Evolutionary conservation across 2,329 filamentous ascomycete genomes (phyloP), one percentile per base, ranked within the genome.

Genomic region (Ascochyta lentis): DNA sequence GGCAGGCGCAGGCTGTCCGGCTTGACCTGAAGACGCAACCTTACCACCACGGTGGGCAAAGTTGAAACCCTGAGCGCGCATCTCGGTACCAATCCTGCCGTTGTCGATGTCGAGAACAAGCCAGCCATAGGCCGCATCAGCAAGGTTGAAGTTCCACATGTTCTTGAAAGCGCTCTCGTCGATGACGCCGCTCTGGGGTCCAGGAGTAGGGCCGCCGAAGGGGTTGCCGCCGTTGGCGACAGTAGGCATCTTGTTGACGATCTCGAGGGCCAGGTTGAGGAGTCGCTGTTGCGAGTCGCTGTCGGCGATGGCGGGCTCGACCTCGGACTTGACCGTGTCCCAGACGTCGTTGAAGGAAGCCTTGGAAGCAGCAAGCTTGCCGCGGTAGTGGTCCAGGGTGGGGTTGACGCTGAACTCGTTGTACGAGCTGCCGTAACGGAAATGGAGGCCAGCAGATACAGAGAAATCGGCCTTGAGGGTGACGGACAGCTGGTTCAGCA

Each of bases 71-170:
- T 99, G 95, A 22, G 95, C 95, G 61, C 92, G 88, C 95, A 99
- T 99, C 79, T 99, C 95, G 0, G 95, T 99, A 42, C 93, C 95
- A 66, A 99, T 98, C 39, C 95, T 88, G 47, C 95, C 95, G 71
- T 92, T 91, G 73, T 99, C 95, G 57, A 99, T 89, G 75, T 99
- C 95, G 54, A 99, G 80, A 15, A 98, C 92, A 47, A 99, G 83
- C 83, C 92, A 99, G 58, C 95, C 95, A 75, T 98, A 99, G 19
- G 95, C 94, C 51, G 95, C 95, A 80, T 99, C 95, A 27, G 95
- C 95, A 64, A 99, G 79, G 77, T 98, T 98, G 80, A 99, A 99
- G 78, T 99, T 99, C 95, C 95, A 99, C 95, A 98, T 98, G 76
- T 99, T 99, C 83, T 99, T 99, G 85, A 99, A 99, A 1, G 95